These are phyloP conservation scores for Eucalyptus erythrocorys DNA, from an alignment of 345 rosid species.

Conservation along the genomic window DNA sequence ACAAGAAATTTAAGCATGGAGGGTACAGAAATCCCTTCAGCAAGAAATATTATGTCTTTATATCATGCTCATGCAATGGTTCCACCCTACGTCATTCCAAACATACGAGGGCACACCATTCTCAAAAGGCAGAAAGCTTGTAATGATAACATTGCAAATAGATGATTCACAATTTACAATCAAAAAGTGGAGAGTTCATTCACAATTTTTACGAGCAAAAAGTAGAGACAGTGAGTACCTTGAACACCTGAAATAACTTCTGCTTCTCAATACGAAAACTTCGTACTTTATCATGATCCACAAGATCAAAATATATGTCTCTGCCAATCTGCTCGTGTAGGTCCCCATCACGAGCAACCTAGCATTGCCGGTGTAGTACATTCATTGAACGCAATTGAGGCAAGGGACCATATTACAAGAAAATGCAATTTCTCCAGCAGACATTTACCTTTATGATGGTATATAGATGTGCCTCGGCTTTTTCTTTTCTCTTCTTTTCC, in stretches of 20 bases:
- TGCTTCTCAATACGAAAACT: constrained; percentile 53
- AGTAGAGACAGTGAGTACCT: constrained; percentile 12
- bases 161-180: neutral
- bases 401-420: neutral
- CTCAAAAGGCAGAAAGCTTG: neutral
- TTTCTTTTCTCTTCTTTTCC: constrained; percentile 44
- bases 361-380: neutral
- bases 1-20: neutral
- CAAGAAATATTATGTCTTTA: neutral
- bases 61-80: neutral
- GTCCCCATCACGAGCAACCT: constrained; percentile 50
- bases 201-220: neutral
- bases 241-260: constrained; percentile 22
- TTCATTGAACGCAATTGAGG: neutral
- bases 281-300: constrained; percentile 54
- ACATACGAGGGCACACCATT: neutral
- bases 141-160: neutral
- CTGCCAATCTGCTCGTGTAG: constrained; percentile 43
- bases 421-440: neutral
- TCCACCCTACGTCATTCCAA: neutral
- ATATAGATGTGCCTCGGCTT: constrained; percentile 51
- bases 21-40: neutral
- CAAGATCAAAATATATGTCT: constrained; percentile 52
- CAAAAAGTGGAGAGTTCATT: neutral
- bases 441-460: constrained; percentile 37